Base-by-base conservation (phyloP, 2,329 filamentous ascomycete genomes). In the Colletotrichum orchidophilum region DNA sequence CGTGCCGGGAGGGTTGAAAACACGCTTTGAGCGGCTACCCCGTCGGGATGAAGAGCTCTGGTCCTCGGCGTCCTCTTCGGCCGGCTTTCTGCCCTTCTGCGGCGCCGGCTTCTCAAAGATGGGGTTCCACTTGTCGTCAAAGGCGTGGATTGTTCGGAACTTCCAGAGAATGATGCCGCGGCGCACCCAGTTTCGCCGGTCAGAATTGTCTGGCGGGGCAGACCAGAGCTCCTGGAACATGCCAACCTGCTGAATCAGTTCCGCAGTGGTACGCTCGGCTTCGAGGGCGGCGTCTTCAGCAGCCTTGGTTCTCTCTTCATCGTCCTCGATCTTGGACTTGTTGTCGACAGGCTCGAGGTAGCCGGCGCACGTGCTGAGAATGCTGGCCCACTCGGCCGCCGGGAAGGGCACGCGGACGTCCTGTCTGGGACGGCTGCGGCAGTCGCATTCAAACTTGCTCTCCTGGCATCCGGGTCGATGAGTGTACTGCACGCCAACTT, bases 181-280 rank as follows among this genome's bases (percentile, higher is more conserved):
- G n/a, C 88, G 86, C 11, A 83, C 85, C 87, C 88, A 91, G 75
- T 82, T 78, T 62, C 75, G 71, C 74, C 53, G 68, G 64, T 67
- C 53, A 39, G 69, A 66, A 63, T 78, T 81, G 68, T 84, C 83
- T 6, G 85, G 85, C 4, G 87, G 79, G 13, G 83, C 81, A 3
- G 88, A 91, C 85, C 87, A 91, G 42, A 92, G 84, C 81, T 92
- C 90, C 78, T 92, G 90, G 78, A 90, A 89, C 90, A 92, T 92
- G 77, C 88, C 88, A 55, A 91, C 88, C 78, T 87, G 87, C 74
- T 86, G 83, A 62, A 91, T 85, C 67, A 91, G 83, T 53, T 90
- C 87, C 11, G 80, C 78, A 7, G 76, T 76, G 73, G 79, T 81
- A 58, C 74, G 58, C 6, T 76, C 74, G 7, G 76, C 54, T 2